A percentile compares a stretch with the other conserved stretches of the same genome.
Evolutionary conservation across 345 rosid species (phyloP).

Genomic region (Triadica sebifera): DNA sequence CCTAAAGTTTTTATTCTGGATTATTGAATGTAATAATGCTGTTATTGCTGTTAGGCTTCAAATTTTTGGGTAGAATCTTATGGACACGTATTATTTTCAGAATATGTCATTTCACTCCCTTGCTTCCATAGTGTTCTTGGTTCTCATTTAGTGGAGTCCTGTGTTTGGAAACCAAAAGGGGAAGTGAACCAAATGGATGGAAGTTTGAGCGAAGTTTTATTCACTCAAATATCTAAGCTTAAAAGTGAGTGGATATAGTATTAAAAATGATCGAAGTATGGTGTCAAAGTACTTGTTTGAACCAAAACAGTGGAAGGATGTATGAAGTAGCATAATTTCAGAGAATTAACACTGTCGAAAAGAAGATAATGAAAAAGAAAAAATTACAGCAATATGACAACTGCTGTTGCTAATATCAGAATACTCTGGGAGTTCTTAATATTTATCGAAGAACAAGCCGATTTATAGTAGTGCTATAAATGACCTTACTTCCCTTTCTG

Average conservation of each 20-base stretch:
- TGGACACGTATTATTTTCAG: not conserved
- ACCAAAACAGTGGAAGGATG: not conserved
- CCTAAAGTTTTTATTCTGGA: not conserved
- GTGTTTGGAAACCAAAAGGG: no score
- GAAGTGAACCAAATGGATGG: no score
- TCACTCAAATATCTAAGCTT: not conserved
- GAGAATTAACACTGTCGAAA: not conserved
- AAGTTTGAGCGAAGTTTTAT: not conserved
- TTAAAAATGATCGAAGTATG: not conserved
- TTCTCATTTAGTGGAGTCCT: not conserved
- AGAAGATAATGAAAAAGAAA: not conserved
- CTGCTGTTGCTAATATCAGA: no score
- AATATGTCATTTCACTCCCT: not conserved
- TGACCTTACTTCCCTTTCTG: not conserved
- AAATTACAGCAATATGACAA: not conserved
- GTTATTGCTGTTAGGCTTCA: not conserved
- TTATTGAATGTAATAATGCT: not conserved
- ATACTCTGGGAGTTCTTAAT: not conserved
- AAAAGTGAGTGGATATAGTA: not conserved
- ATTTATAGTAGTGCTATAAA: not conserved
- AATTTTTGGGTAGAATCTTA: not conserved
- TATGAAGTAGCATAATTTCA: not conserved
- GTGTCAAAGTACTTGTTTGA: not conserved
- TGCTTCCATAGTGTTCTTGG: not conserved
- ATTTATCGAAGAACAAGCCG: not conserved